A percentile compares a stretch with the other conserved stretches of the same genome.
phyloP scores from a whole-genome alignment of 2,329 filamentous ascomycete genomes.

The Fusarium newnesense region DNA sequence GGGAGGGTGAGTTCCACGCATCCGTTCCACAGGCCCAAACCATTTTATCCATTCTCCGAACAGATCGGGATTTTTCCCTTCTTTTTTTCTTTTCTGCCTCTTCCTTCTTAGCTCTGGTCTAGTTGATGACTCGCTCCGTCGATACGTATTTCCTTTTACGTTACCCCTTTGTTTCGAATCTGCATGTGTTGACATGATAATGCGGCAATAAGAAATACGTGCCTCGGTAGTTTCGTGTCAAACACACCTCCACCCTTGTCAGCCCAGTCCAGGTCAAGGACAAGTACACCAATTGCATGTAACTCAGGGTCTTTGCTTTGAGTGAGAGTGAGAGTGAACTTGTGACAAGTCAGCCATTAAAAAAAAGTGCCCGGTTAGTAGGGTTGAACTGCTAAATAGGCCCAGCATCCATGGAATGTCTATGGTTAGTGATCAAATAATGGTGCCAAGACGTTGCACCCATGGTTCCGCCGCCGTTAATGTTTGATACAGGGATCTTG shows the following conservation, averaged over 20 bases:
- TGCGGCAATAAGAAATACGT: conserved; percentile 3
- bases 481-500: conserved; percentile 20
- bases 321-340: background rate
- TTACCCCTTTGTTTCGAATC: conserved; percentile 7
- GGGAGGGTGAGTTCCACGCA: conserved; percentile 37
- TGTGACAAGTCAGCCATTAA: background rate
- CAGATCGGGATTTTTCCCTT: conserved; percentile 32
- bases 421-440: background rate
- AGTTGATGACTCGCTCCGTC: background rate
- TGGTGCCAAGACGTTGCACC: conserved; percentile 33
- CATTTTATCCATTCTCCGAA: conserved; percentile 28
- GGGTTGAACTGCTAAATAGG: background rate
- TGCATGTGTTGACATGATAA: conserved; percentile 9
- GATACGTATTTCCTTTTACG: conserved; percentile 1
- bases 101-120: background rate
- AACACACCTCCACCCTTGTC: background rate
- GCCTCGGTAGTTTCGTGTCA: conserved; percentile 20
- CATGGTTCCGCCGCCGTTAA: conserved; percentile 24
- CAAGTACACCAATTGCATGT: background rate
- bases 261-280: background rate
- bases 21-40: conserved; percentile 28
- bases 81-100: background rate
- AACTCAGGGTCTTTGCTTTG: background rate
- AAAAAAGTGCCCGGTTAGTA: background rate
- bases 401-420: background rate